Percentiles rank a stretch among this genome's conserved stretches.
Conservation (phyloP, 441 rosid species). For the Eruca vesicaria region DNA sequence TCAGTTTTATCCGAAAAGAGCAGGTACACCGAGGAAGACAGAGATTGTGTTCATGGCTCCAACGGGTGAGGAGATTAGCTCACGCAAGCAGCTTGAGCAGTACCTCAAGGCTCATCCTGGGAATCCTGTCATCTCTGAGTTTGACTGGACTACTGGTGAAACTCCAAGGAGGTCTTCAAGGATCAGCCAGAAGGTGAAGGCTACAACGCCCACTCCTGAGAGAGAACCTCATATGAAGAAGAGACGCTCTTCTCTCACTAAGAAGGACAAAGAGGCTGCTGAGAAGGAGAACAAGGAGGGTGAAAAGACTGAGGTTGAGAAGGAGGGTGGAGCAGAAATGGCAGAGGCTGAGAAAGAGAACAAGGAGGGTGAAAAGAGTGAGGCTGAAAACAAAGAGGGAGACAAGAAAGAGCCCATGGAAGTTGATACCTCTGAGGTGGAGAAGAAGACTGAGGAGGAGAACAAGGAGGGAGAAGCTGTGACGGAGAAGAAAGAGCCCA, state of each 20-base stretch:
- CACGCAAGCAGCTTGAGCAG: constrained; percentile 76
- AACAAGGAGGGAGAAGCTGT: background rate
- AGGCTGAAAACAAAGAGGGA: constrained; percentile 14
- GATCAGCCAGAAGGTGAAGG: constrained; percentile 81
- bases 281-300: constrained; percentile 30
- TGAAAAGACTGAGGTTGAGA: constrained; percentile 7
- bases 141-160: constrained; percentile 97
- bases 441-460: constrained; percentile 11
- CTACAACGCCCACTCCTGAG: constrained; percentile 73
- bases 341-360: constrained; percentile 10
- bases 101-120: constrained; percentile 87
- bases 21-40: constrained; percentile 74
- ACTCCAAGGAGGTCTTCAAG: constrained; percentile 94
- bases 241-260: constrained; percentile 59
- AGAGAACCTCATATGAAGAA: constrained; percentile 65
- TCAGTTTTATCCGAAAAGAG: constrained; percentile 73
- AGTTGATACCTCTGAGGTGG: constrained; percentile 32
- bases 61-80: constrained; percentile 79
- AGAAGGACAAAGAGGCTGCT: constrained; percentile 60
- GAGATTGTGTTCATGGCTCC: constrained; percentile 86
- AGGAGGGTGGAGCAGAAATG: constrained; percentile 1
- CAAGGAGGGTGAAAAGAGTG: constrained; percentile 9
- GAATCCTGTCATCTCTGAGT: constrained; percentile 67
- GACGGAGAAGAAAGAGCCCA: constrained; percentile 12
- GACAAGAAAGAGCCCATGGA: constrained; percentile 29